These are phyloP conservation scores for Phialocephala subalpina DNA, from an alignment of 2,329 filamentous ascomycete species.

Conservation along the genomic window DNA sequence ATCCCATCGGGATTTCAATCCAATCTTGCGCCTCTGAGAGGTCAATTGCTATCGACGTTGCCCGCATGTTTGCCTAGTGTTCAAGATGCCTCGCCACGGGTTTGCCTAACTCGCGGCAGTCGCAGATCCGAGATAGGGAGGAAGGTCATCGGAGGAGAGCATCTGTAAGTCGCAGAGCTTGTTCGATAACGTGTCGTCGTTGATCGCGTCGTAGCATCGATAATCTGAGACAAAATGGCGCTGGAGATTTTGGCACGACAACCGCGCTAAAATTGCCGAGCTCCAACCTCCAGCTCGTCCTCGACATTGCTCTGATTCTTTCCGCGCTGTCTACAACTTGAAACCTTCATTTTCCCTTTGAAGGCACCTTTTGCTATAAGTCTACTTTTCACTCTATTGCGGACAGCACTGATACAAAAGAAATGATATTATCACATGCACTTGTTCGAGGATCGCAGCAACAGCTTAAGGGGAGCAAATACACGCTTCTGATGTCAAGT, in stretches of 20 bases:
- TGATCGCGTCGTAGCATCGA: neutral
- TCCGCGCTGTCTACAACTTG: neutral
- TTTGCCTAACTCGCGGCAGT: conserved; percentile 1
- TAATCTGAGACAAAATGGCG: neutral
- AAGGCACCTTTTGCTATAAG: neutral
- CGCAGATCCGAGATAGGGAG: neutral
- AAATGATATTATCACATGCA: no score
- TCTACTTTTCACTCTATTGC: neutral
- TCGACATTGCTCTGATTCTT: neutral
- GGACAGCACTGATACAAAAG: no score
- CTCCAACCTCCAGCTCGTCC: neutral
- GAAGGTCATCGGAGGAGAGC: neutral
- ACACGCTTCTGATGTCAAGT: no score
- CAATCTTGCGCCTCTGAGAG: neutral
- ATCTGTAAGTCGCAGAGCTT: neutral
- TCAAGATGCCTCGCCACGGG: neutral
- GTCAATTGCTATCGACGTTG: neutral
- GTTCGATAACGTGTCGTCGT: neutral
- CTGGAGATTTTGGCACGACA: neutral
- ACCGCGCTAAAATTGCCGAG: neutral
- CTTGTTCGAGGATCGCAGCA: no score
- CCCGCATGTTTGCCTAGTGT: conserved; percentile 1
- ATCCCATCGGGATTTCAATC: neutral
- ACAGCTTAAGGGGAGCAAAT: no score
- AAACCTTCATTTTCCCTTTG: neutral